Percentiles rank a stretch among this genome's conserved stretches.
phyloP scores from a whole-genome alignment of 2,329 filamentous ascomycete species.

The Ceratocystis albifundus region DNA sequence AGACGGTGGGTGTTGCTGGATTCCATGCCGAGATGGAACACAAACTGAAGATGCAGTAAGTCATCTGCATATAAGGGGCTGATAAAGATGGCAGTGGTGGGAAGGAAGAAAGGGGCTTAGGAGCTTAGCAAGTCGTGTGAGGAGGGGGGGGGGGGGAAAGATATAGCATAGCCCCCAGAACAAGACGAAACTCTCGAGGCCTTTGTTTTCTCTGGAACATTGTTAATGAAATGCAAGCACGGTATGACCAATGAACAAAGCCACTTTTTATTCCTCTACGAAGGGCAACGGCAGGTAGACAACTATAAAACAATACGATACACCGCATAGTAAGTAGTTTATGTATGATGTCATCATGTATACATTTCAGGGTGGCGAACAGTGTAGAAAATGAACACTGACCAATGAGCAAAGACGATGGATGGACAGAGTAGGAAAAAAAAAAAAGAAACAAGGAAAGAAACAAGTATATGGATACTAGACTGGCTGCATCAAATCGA shows the following conservation, averaged over 20 bases:
- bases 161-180: neutral
- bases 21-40: conserved; percentile 92
- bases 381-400: neutral
- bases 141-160: neutral
- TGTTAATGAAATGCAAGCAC: neutral
- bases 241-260: neutral
- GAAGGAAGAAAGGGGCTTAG: neutral
- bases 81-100: neutral
- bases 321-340: neutral
- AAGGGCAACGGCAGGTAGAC: neutral
- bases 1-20: conserved; percentile 55
- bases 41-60: conserved; percentile 59
- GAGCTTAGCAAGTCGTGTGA: neutral
- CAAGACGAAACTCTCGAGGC: neutral
- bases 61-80: neutral
- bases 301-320: no score
- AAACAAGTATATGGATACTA: conserved; percentile 6
- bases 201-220: neutral
- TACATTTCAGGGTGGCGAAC: neutral
- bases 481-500: neutral
- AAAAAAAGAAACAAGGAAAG: neutral
- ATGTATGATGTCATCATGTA: conserved; percentile 6
- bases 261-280: neutral
- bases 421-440: neutral
- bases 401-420: neutral